phyloP scores from a whole-genome alignment of 164 flowering plant species.

The Paratinospora sagittata region DNA sequence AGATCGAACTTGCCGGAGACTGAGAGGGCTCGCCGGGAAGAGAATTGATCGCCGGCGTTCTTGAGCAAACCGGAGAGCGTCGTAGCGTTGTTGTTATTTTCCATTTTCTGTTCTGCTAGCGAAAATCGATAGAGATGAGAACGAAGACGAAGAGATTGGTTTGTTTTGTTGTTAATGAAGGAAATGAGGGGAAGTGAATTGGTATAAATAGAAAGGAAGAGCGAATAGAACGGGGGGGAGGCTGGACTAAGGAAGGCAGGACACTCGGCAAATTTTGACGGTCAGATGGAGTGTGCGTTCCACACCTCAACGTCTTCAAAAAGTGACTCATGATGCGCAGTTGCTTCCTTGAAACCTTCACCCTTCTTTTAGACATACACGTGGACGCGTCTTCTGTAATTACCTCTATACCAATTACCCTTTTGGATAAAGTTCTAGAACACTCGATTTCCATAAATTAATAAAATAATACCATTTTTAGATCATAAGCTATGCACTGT shows the following conservation, averaged over 20 bases:
- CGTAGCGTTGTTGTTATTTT: slow-evolving; percentile 28
- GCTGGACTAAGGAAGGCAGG: neutral
- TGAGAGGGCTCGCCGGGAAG: slow-evolving; percentile 54
- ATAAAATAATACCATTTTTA: too few species aligned
- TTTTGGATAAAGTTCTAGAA: too few species aligned
- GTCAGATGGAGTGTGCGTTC: slow-evolving; percentile 31
- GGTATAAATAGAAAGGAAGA: neutral
- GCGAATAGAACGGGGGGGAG: too few species aligned
- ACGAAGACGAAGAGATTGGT: neutral
- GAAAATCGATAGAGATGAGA: neutral
- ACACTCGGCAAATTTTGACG: slow-evolving; percentile 6
- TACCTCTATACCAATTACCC: too few species aligned
- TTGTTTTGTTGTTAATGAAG: neutral
- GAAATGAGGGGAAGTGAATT: neutral
- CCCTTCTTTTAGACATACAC: neutral
- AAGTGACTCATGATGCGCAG: neutral
- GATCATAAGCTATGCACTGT: too few species aligned
- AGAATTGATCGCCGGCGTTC: slow-evolving; percentile 42
- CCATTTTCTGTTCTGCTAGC: too few species aligned
- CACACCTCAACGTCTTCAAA: slow-evolving; percentile 14
- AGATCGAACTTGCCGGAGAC: slow-evolving; percentile 67
- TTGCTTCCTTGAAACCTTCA: neutral
- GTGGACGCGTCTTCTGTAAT: neutral
- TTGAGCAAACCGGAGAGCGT: slow-evolving; percentile 60
- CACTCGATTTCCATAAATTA: too few species aligned